These are phyloP conservation scores for Geotrichum phurueaensis DNA, from an alignment of 1,139 yeast genomes.

Conservation along the genomic window DNA sequence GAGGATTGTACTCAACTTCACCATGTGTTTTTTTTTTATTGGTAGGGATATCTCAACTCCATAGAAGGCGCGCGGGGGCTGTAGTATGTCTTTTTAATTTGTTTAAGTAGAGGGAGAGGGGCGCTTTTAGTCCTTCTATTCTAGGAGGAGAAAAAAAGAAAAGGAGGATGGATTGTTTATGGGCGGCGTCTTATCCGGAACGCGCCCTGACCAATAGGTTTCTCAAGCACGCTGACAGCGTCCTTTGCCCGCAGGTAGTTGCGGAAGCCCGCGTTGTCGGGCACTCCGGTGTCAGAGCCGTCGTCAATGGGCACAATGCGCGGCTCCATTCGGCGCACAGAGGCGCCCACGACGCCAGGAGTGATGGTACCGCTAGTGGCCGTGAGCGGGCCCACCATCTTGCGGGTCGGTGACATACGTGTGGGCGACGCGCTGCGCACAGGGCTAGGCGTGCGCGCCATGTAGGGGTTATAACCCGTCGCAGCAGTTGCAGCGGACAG, in stretches of 20 bases:
- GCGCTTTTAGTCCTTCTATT: no score
- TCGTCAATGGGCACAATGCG: constrained; percentile 17
- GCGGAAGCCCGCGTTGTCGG: neutral
- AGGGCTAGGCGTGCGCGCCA: constrained; percentile 8
- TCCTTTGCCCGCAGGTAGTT: neutral
- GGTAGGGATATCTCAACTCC: neutral
- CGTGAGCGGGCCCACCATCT: constrained; percentile 6
- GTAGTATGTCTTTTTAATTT: neutral
- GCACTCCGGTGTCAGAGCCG: constrained; percentile 5
- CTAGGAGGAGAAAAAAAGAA: no score
- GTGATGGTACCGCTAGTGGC: constrained; percentile 8
- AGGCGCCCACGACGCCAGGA: constrained; percentile 7
- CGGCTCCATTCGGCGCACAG: constrained; percentile 16
- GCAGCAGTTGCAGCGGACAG: neutral
- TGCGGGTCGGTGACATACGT: constrained; percentile 16
- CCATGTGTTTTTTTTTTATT: no score
- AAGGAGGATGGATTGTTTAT: no score
- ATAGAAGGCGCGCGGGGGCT: neutral
- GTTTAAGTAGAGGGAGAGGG: neutral
- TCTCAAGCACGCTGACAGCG: constrained; percentile 19
- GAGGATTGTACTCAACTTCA: no score
- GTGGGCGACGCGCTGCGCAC: constrained; percentile 16
- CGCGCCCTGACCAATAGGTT: constrained; percentile 22
- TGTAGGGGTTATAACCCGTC: constrained; percentile 12
- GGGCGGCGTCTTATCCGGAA: constrained; percentile 16